These are phyloP conservation scores for Microsporum ferrugineum DNA, from an alignment of 2,329 filamentous ascomycete genomes.

Conservation along the genomic window DNA sequence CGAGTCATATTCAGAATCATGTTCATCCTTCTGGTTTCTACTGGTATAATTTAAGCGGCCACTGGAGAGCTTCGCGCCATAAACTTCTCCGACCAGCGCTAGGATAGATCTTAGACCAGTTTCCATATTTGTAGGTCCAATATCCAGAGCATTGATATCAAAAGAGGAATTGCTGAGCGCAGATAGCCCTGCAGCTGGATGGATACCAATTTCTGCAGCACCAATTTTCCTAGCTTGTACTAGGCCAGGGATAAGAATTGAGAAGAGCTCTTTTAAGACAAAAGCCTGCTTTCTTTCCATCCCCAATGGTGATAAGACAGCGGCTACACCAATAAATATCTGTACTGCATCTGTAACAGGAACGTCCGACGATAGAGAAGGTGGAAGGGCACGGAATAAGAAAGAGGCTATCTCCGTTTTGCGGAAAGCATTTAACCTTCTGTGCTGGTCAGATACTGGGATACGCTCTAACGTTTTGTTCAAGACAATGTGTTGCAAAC, in stretches of 20 bases:
- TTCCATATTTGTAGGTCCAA: constrained; percentile 33
- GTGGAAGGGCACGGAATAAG: constrained; percentile 60
- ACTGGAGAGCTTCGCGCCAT: constrained; percentile 22
- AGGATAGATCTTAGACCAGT: constrained; percentile 30
- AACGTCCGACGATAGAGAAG: constrained; percentile 48
- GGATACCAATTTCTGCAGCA: constrained; percentile 90
- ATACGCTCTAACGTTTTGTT: constrained; percentile 32
- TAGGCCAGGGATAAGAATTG: constrained; percentile 68
- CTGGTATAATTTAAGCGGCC: background rate
- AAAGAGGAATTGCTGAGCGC: constrained; percentile 49
- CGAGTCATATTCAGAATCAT: constrained; percentile 24
- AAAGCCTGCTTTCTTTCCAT: constrained; percentile 84
- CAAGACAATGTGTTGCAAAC: constrained; percentile 50
- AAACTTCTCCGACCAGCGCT: constrained; percentile 29
- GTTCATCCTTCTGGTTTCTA: constrained; percentile 14
- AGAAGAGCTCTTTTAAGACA: constrained; percentile 73
- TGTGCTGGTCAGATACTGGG: constrained; percentile 25
- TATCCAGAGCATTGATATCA: constrained; percentile 34
- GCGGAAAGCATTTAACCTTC: constrained; percentile 35
- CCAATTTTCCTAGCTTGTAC: constrained; percentile 85
- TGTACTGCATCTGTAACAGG: constrained; percentile 65
- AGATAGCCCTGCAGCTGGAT: constrained; percentile 78
- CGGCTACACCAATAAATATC: constrained; percentile 73
- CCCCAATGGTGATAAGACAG: constrained; percentile 69
- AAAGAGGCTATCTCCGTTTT: constrained; percentile 54